A percentile compares a stretch with the other conserved stretches of the same genome.
These are phyloP conservation scores for Colletotrichum tabaci DNA, from an alignment of 2,329 filamentous ascomycete species.

Conservation along the genomic window DNA sequence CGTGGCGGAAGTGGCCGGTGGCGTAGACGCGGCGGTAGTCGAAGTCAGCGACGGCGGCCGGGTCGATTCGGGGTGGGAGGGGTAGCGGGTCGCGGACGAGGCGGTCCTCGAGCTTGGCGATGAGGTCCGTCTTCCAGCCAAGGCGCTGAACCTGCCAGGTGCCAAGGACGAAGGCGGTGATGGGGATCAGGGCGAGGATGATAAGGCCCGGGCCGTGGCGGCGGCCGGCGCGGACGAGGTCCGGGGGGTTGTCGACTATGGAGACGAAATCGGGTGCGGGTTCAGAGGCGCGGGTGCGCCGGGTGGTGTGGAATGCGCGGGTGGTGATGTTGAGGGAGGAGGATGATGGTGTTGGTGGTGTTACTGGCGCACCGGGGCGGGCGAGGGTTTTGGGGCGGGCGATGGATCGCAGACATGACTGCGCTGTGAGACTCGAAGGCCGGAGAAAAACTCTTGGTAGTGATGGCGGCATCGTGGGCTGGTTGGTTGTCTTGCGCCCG, in stretches of 20 bases:
- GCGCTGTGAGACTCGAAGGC: background rate
- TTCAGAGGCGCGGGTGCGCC: constrained; percentile 40
- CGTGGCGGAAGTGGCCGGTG: constrained; percentile 82
- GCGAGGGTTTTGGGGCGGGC: background rate
- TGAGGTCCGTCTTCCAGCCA: constrained; percentile 92
- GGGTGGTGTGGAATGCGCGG: constrained; percentile 40
- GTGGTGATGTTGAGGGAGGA: background rate
- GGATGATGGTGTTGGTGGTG: background rate
- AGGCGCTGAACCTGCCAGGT: constrained; percentile 97
- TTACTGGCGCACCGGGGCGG: background rate
- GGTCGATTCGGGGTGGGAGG: constrained; percentile 86
- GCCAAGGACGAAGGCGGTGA: constrained; percentile 91
- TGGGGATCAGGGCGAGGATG: constrained; percentile 87
- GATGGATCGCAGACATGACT: constrained; percentile 15
- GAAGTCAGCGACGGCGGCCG: constrained; percentile 86
- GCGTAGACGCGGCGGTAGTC: constrained; percentile 90
- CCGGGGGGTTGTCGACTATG: constrained; percentile 87
- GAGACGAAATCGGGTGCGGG: constrained; percentile 79
- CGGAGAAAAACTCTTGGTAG: constrained; percentile 22
- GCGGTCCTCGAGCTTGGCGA: constrained; percentile 93
- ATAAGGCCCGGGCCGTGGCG: constrained; percentile 85
- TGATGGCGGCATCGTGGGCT: constrained; percentile 29
- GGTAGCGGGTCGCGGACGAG: constrained; percentile 88
- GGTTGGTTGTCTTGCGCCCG: background rate
- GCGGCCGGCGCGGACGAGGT: constrained; percentile 81